Percentiles rank a stretch among this genome's conserved stretches.
These are phyloP conservation scores for Tetrapisispora arboricola DNA, from an alignment of 805 yeast species.

Conservation along the genomic window DNA sequence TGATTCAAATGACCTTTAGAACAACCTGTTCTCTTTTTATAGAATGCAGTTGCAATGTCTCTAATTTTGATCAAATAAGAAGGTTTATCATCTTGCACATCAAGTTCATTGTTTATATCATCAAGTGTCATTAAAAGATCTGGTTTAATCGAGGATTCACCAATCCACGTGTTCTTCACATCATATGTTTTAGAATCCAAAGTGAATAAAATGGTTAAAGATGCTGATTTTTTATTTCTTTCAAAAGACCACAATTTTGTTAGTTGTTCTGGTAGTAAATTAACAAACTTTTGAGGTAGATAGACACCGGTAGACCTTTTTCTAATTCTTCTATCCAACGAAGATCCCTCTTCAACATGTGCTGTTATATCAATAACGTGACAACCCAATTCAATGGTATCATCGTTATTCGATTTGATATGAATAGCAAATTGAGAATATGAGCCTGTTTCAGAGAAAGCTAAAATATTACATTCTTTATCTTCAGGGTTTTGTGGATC, in stretches of 20 bases:
- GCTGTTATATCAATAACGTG: conserved; percentile 76
- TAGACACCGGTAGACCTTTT: conserved; percentile 85
- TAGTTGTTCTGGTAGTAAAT: conserved; percentile 58
- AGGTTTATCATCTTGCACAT: conserved; percentile 2
- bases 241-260: conserved; percentile 51
- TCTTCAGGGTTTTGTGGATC: conserved; percentile 14
- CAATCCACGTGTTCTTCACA: conserved; percentile 66
- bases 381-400: conserved; percentile 65
- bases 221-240: conserved; percentile 48
- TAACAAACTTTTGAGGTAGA: conserved; percentile 62
- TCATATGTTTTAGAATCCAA: conserved; percentile 64
- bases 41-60: conserved; percentile 19
- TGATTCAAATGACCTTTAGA: conserved; percentile 17
- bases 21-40: conserved; percentile 17
- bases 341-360: conserved; percentile 60
- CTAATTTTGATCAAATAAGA: conserved; percentile 11
- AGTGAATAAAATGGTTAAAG: conserved; percentile 70
- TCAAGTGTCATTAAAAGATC: conserved; percentile 25
- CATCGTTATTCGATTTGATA: conserved; percentile 50
- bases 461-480: conserved; percentile 24
- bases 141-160: conserved; percentile 62
- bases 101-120: conserved; percentile 12
- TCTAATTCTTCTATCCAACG: conserved; percentile 79
- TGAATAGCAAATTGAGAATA: conserved; percentile 73
- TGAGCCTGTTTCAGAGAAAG: conserved; percentile 24